phyloP scores from a whole-genome alignment of 2,329 filamentous ascomycete genomes.

The Monosporascus ibericus region DNA sequence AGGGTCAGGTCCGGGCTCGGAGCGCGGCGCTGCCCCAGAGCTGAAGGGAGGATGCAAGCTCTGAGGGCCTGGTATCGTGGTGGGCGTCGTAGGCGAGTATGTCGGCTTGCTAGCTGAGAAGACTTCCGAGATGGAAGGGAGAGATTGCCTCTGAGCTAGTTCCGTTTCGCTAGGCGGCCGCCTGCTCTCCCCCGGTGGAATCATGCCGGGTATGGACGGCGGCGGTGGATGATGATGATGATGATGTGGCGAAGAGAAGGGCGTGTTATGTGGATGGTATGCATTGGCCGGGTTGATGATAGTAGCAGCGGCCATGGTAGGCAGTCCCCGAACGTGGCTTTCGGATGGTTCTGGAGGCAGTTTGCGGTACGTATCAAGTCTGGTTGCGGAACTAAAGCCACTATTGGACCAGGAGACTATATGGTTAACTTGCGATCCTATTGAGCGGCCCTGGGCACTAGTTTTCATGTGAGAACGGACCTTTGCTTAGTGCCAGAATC shows the following conservation, averaged over 20 bases:
- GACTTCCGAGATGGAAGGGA: slow-evolving; percentile 29
- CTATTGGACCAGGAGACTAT: slow-evolving; percentile 16
- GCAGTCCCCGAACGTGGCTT: slow-evolving; percentile 18
- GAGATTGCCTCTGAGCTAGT: slow-evolving; percentile 21
- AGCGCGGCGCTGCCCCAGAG: slow-evolving; percentile 16
- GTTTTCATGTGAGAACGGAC: slow-evolving; percentile 21
- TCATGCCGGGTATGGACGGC: slow-evolving; percentile 20
- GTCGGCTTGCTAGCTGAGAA: slow-evolving; percentile 23
- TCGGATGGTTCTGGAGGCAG: slow-evolving; percentile 17
- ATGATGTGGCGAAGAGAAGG: slow-evolving; percentile 20
- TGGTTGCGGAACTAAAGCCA: slow-evolving; percentile 24
- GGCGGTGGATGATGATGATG: slow-evolving; percentile 20
- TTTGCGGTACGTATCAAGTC: slow-evolving; percentile 22
- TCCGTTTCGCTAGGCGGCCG: slow-evolving; percentile 22
- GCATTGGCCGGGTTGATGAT: slow-evolving; percentile 26
- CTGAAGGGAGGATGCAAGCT: slow-evolving; percentile 22
- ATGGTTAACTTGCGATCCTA: slow-evolving; percentile 18
- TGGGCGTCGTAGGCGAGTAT: slow-evolving; percentile 24
- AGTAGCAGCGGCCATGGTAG: slow-evolving; percentile 26
- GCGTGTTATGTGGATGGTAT: slow-evolving; percentile 23
- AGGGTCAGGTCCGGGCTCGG: slow-evolving; percentile 20
- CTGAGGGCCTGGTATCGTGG: slow-evolving; percentile 17
- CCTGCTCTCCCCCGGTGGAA: slow-evolving; percentile 20
- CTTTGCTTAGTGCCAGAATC: slow-evolving; percentile 31
- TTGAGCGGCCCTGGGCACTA: slow-evolving; percentile 10